Percentiles rank a stretch among this genome's conserved stretches.
These are phyloP conservation scores for Cruciata laevipes DNA, from an alignment of 257 asterid genomes.

Conservation along the genomic window DNA sequence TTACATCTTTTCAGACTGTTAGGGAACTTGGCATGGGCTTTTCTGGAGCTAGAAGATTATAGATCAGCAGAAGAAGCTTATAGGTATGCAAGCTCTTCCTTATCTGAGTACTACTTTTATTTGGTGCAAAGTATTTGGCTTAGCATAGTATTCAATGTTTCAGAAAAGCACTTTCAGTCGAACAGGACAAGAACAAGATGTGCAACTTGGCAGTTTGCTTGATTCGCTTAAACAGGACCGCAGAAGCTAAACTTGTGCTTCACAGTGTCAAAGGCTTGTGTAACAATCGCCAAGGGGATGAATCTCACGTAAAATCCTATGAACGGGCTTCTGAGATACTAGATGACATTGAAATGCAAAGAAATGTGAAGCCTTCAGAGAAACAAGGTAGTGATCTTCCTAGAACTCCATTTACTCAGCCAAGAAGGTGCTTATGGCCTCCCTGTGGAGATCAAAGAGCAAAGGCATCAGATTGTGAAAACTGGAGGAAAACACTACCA, in stretches of 20 bases:
- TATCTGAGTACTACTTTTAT: not conserved
- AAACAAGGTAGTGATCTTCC: constrained; percentile 20
- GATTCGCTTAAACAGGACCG: constrained; percentile 63
- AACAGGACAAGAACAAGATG: constrained; percentile 74
- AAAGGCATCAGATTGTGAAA: not conserved
- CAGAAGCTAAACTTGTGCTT: constrained; percentile 82
- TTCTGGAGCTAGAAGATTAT: constrained; percentile 63
- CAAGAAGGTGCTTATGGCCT: constrained; percentile 27
- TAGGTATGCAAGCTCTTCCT: constrained; percentile 36
- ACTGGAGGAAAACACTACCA: constrained; percentile 6
- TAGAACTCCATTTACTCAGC: constrained; percentile 46
- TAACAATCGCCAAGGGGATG: constrained; percentile 38
- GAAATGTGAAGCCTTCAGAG: constrained; percentile 1
- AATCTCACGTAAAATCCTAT: constrained; percentile 56
- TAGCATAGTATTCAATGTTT: constrained; percentile 11
- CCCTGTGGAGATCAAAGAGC: constrained; percentile 16
- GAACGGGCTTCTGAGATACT: constrained; percentile 37
- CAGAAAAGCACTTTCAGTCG: constrained; percentile 84
- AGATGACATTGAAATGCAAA: constrained; percentile 18
- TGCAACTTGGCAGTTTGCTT: constrained; percentile 87
- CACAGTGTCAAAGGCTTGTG: constrained; percentile 43
- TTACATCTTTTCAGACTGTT: constrained; percentile 42
- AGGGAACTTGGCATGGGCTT: constrained; percentile 94
- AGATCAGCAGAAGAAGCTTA: constrained; percentile 71
- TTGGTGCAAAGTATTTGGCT: not conserved